Evolutionary conservation across 2,329 filamentous ascomycete genomes (phyloP).

Genomic region (Aspergillus unguis): DNA sequence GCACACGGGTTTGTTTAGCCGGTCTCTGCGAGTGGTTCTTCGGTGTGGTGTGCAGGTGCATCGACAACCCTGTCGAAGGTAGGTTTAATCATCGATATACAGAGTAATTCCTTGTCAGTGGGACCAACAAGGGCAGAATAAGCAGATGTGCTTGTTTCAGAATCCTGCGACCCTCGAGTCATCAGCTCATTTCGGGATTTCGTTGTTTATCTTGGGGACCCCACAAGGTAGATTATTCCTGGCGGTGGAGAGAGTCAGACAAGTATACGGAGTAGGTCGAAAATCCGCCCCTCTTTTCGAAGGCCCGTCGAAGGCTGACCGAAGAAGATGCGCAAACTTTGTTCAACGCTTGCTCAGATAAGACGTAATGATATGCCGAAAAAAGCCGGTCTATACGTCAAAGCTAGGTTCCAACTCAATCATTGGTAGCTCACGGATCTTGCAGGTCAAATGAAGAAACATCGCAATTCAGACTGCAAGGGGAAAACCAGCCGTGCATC

Average conservation of each 20-base stretch:
- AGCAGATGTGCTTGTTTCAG: constrained; percentile 18
- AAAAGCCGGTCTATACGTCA: constrained; percentile 3
- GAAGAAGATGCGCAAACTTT: constrained; percentile 9
- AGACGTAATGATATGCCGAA: constrained; percentile 11
- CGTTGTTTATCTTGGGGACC: constrained; percentile 20
- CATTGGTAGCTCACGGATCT: background rate
- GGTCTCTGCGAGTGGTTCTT: constrained; percentile 7
- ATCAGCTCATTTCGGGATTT: constrained; percentile 22
- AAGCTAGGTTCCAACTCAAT: background rate
- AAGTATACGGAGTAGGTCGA: constrained; percentile 5
- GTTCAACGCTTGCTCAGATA: constrained; percentile 6
- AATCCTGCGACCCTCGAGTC: constrained; percentile 13
- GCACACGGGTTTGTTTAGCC: constrained; percentile 16
- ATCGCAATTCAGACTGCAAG: constrained; percentile 15
- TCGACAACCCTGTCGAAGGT: constrained; percentile 5
- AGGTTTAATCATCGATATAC: constrained; percentile 1
- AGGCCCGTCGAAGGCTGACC: constrained; percentile 20
- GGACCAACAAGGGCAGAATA: constrained; percentile 9
- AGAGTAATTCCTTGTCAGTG: constrained; percentile 4
- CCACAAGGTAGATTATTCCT: constrained; percentile 21
- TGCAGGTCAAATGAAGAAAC: constrained; percentile 11
- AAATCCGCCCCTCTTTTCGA: constrained; percentile 16
- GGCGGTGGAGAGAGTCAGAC: constrained; percentile 7
- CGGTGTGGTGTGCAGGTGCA: constrained; percentile 2
- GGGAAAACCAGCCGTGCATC: constrained; percentile 13